Percentiles rank a stretch among this genome's conserved stretches.
Conservation (phyloP, 805 yeast genomes). For the Ogataea saltuana region DNA sequence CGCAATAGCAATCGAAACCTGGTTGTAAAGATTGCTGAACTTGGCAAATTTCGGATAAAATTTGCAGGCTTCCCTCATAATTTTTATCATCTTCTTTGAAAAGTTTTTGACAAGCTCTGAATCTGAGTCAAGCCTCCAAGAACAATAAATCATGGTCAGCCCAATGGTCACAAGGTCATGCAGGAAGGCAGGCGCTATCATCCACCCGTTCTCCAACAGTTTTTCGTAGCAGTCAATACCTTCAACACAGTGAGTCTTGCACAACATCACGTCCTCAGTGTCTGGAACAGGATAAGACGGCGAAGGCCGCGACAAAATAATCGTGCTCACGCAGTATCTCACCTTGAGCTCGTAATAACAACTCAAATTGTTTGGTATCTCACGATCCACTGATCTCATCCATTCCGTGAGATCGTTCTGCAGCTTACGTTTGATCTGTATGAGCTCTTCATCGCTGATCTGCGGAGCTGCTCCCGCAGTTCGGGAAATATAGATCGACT, state of each 20-base stretch:
- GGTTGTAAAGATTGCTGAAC: conserved; percentile 21
- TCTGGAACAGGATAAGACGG: conserved; percentile 28
- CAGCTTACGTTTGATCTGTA: conserved; percentile 10
- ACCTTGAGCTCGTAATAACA: conserved; percentile 26
- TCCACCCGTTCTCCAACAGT: conserved; percentile 20
- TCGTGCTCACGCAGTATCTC: conserved; percentile 22
- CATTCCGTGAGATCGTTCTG: conserved; percentile 21
- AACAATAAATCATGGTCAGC: conserved; percentile 28
- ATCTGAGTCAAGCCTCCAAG: conserved; percentile 26
- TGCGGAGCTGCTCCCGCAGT: conserved; percentile 24
- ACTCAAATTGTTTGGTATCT: conserved; percentile 17
- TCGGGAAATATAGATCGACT: conserved; percentile 28
- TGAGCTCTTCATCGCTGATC: conserved; percentile 21
- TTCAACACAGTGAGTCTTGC: conserved; percentile 23
- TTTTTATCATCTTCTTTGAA: conserved; percentile 12
- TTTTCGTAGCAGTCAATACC: conserved; percentile 19
- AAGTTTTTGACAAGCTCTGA: conserved; percentile 18
- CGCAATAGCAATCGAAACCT: conserved; percentile 22
- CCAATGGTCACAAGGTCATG: conserved; percentile 26
- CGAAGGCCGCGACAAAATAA: conserved; percentile 27
- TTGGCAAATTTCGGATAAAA: conserved; percentile 20
- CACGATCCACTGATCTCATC: conserved; percentile 22
- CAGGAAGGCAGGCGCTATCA: conserved; percentile 20
- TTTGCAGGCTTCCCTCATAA: conserved; percentile 23
- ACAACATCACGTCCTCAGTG: conserved; percentile 14